Evolutionary conservation across 768 basidiomycete species (phyloP).

Genomic region (Agaricus sinodeliciosus): DNA sequence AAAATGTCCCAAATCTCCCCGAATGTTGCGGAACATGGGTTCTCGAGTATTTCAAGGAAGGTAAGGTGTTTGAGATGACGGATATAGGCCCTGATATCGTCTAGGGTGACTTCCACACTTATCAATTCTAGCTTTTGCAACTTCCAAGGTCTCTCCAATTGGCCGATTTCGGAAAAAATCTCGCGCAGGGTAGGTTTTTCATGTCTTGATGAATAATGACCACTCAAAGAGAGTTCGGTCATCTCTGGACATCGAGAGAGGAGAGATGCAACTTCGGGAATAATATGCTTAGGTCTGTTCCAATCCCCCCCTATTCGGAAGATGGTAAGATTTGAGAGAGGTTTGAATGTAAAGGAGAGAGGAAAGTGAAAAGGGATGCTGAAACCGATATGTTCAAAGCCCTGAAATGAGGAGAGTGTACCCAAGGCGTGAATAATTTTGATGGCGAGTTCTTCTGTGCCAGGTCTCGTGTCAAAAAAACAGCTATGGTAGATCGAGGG

Average conservation of each 20-base stretch:
- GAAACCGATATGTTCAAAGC: neutral
- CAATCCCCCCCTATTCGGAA: neutral
- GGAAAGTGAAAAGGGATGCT: neutral
- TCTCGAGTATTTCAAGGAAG: neutral
- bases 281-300: neutral
- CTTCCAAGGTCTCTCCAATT: neutral
- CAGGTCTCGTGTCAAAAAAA: neutral
- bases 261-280: neutral
- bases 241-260: neutral
- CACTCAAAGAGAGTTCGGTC: neutral
- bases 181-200: neutral
- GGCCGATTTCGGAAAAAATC: neutral
- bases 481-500: neutral
- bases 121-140: neutral
- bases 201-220: neutral
- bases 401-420: neutral
- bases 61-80: neutral
- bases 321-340: neutral
- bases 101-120: neutral
- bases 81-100: neutral
- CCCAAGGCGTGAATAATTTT: neutral
- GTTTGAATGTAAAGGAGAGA: neutral
- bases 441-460: neutral
- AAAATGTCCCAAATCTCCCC: neutral
- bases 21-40: neutral